A percentile compares a stretch with the other conserved stretches of the same genome.
Evolutionary conservation across 148 eudicot genomes (phyloP).

Genomic region (Chenopodium suecicum): DNA sequence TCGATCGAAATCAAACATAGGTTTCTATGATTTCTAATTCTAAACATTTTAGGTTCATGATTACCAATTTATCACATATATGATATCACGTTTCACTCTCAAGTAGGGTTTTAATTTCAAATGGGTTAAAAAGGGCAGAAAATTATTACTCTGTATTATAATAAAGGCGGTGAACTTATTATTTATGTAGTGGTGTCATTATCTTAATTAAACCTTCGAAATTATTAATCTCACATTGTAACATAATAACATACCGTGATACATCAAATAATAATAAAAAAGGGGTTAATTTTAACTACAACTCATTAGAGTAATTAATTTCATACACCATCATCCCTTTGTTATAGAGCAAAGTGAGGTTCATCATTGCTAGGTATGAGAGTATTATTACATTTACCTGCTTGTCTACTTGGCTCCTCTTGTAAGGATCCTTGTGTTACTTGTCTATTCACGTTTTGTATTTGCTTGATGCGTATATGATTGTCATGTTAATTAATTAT

Average conservation of each 20-base stretch:
- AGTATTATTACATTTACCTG: conserved; percentile 20
- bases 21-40: conserved; percentile 10
- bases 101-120: conserved; percentile 19
- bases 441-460: not conserved
- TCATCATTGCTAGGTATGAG: conserved; percentile 23
- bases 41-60: conserved; percentile 15
- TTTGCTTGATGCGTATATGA: not conserved
- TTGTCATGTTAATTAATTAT: not conserved
- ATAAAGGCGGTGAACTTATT: not conserved
- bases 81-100: conserved; percentile 5
- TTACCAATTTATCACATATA: not conserved
- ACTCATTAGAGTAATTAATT: not conserved
- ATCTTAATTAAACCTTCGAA: not conserved
- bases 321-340: not conserved
- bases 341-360: conserved; percentile 13
- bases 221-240: not conserved
- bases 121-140: not conserved
- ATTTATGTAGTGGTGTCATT: conserved; percentile 6
- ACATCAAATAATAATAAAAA: not conserved
- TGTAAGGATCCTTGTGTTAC: not conserved
- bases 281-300: not conserved
- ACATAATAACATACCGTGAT: not conserved
- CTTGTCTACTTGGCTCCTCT: conserved; percentile 18
- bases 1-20: not conserved
- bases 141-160: not conserved